Conservation (phyloP, 345 rosid species). For the Citrus sp. region DNA sequence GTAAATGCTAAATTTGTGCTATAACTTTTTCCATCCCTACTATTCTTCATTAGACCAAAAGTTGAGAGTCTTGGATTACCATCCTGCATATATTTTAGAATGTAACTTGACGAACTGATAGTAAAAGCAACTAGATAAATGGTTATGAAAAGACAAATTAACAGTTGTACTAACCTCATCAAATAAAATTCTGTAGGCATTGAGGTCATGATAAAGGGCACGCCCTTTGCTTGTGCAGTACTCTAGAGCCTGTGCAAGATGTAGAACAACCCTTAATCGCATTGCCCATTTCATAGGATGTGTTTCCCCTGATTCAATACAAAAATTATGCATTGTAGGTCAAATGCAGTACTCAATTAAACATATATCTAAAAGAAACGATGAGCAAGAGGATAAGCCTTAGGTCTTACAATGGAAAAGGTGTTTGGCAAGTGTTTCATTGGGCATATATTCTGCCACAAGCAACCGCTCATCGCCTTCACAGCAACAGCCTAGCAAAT, state of each 20-base stretch:
- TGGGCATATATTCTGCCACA: conserved; percentile 87
- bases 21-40: conserved; percentile 93
- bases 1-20: conserved; percentile 95
- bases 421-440: conserved; percentile 92
- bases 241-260: conserved; percentile 92
- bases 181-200: conserved; percentile 88
- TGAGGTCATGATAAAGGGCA: conserved; percentile 86
- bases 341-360: not conserved
- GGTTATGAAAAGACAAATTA: not conserved
- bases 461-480: conserved; percentile 92
- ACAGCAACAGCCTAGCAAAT: conserved; percentile 88
- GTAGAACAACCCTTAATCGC: conserved; percentile 86
- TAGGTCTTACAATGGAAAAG: conserved; percentile 77
- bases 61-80: conserved; percentile 88
- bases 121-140: not conserved
- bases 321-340: not conserved
- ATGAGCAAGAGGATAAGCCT: conserved; percentile 12
- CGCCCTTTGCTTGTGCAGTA: conserved; percentile 89
- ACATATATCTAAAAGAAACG: not conserved
- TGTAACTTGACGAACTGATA: conserved; percentile 11
- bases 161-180: conserved; percentile 55
- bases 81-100: conserved; percentile 45
- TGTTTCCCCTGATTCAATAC: conserved; percentile 68
- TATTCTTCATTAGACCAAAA: conserved; percentile 95
- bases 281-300: conserved; percentile 98